A percentile compares a stretch with the other conserved stretches of the same genome.
Conservation (phyloP, 208 protist species). For the Crithidia thermophila region DNA sequence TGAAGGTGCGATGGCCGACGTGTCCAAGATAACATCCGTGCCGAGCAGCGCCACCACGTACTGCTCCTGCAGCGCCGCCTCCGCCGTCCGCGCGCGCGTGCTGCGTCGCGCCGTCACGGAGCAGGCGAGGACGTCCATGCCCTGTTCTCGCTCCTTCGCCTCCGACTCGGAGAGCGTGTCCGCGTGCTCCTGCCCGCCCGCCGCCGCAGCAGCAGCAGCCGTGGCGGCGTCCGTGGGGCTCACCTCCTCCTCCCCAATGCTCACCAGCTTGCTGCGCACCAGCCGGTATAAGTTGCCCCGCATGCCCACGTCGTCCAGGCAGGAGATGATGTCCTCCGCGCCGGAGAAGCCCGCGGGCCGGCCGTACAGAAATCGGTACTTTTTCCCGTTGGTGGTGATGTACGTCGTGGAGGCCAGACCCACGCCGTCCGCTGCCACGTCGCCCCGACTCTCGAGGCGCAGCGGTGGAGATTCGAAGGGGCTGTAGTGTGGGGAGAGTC, state of each 20-base stretch:
- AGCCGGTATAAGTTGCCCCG: constrained; percentile 27
- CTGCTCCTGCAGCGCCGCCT: constrained; percentile 23
- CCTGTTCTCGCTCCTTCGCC: constrained; percentile 12
- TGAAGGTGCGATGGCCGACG: constrained; percentile 5
- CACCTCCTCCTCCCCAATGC: constrained; percentile 26
- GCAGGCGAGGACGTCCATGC: constrained; percentile 9
- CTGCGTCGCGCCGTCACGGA: constrained; percentile 11
- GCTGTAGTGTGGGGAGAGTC: not conserved
- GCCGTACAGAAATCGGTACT: constrained; percentile 16
- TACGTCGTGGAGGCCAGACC: constrained; percentile 6
- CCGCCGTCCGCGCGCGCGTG: not conserved
- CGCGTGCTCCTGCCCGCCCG: not conserved
- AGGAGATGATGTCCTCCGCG: constrained; percentile 22
- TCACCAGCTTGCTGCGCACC: constrained; percentile 12
- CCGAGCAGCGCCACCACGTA: constrained; percentile 25
- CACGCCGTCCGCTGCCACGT: not conserved
- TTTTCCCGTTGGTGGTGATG: constrained; percentile 2
- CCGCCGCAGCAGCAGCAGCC: too few species aligned
- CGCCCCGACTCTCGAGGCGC: not conserved
- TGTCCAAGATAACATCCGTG: constrained; percentile 13
- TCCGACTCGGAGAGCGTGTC: constrained; percentile 9
- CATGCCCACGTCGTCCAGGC: constrained; percentile 11
- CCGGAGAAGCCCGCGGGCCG: constrained; percentile 12
- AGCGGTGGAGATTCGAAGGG: not conserved
- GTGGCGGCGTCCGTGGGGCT: not conserved